Percentiles rank a stretch among this genome's conserved stretches.
Conservation (phyloP, 345 rosid genomes). For the Acer saccharum region DNA sequence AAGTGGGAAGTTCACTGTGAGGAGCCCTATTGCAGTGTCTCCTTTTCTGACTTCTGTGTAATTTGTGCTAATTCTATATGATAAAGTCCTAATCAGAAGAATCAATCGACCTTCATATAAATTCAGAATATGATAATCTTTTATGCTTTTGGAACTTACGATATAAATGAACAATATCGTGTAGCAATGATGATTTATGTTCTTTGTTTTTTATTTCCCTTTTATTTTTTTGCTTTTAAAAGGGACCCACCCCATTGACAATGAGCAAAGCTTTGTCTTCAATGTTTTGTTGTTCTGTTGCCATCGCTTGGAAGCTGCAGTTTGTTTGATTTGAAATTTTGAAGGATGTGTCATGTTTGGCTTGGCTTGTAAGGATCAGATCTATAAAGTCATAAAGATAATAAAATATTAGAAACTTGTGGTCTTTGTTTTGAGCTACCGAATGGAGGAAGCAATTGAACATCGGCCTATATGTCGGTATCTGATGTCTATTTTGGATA, state of each 20-base stretch:
- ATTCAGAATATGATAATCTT: background rate
- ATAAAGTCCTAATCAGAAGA: background rate
- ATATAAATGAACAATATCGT: too few species aligned
- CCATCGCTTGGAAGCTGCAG: background rate
- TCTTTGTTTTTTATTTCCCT: background rate
- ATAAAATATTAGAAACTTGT: background rate
- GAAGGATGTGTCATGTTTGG: background rate
- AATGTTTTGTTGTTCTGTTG: background rate
- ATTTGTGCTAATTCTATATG: background rate
- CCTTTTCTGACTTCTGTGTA: background rate
- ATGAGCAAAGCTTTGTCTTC: background rate
- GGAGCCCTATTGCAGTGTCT: slow-evolving; percentile 40
- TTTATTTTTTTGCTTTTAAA: background rate
- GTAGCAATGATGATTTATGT: too few species aligned
- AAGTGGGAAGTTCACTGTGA: slow-evolving; percentile 33
- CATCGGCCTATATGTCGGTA: too few species aligned
- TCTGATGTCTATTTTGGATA: too few species aligned
- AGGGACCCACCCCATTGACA: background rate
- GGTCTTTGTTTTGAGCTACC: background rate
- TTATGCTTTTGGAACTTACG: background rate
- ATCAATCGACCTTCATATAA: background rate
- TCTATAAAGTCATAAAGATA: background rate
- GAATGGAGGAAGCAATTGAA: background rate
- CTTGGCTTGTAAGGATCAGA: background rate
- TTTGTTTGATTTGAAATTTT: background rate